Percentiles rank a stretch among this genome's conserved stretches.
Conservation (phyloP, 371 early-diverging fungal genomes). For the Phascolomyces articulosus region DNA sequence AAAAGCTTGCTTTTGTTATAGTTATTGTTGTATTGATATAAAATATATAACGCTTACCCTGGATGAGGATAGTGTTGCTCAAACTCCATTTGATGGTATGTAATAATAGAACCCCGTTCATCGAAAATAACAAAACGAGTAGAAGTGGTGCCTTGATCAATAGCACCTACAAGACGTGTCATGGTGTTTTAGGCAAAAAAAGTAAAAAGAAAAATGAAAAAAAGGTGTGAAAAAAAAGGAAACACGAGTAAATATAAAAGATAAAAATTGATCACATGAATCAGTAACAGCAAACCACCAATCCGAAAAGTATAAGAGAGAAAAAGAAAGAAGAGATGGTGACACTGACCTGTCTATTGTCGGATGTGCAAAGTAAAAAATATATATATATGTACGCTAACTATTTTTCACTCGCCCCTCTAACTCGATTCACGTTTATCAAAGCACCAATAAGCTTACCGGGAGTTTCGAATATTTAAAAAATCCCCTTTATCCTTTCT, state of each 20-base stretch:
- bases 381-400: too few species aligned
- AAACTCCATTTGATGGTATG: slow-evolving; percentile 84
- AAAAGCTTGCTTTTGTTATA: too few species aligned
- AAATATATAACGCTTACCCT: slow-evolving; percentile 58
- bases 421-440: too few species aligned
- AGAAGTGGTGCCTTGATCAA: slow-evolving; percentile 96
- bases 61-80: slow-evolving; percentile 79
- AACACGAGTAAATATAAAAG: slow-evolving; percentile 1
- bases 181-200: slow-evolving; percentile 11
- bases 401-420: too few species aligned
- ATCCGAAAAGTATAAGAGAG: too few species aligned
- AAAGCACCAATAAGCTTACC: too few species aligned
- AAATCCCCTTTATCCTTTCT: too few species aligned
- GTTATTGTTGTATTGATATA: background rate
- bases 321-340: too few species aligned
- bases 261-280: background rate
- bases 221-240: slow-evolving; percentile 3
- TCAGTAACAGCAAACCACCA: too few species aligned
- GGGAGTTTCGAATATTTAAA: too few species aligned
- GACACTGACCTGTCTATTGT: too few species aligned
- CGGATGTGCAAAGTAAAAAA: too few species aligned
- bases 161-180: slow-evolving; percentile 68
- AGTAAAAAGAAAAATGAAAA: slow-evolving; percentile 7
- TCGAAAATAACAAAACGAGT: slow-evolving; percentile 95
- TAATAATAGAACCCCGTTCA: slow-evolving; percentile 71